Percentiles rank a stretch among this genome's conserved stretches.
These are phyloP conservation scores for Camellia oleifera DNA, from an alignment of 179 eudicot genomes.

Conservation along the genomic window DNA sequence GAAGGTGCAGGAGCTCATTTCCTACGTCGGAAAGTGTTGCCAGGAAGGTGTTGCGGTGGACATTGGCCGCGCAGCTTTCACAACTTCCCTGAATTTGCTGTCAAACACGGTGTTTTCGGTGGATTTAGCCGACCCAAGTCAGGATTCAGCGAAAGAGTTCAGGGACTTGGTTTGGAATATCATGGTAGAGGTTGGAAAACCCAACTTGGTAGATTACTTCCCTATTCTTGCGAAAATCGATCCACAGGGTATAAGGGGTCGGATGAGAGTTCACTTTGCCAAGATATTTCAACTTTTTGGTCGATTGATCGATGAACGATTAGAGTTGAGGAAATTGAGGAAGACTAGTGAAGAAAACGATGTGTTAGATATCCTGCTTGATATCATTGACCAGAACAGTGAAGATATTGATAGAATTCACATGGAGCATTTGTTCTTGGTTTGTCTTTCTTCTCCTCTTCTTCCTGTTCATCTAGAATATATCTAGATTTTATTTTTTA, in stretches of 20 bases:
- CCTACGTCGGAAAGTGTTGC: slow-evolving; percentile 11
- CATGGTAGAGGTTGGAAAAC: slow-evolving; percentile 1
- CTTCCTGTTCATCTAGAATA: too few species aligned
- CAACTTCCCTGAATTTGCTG: slow-evolving; percentile 13
- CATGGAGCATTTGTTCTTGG: slow-evolving; percentile 13
- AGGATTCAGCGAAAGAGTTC: slow-evolving; percentile 10
- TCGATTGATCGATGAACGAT: slow-evolving; percentile 6
- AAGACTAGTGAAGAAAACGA: not conserved
- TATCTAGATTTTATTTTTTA: too few species aligned
- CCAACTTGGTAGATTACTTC: slow-evolving; percentile 17
- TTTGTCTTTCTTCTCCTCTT: not conserved
- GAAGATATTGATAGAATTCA: slow-evolving; percentile 11
- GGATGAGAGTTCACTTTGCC: not conserved
- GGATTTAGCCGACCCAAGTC: slow-evolving; percentile 9
- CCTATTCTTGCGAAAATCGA: slow-evolving; percentile 5
- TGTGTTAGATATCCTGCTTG: slow-evolving; percentile 11
- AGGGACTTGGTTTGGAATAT: not conserved
- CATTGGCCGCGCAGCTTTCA: slow-evolving; percentile 7
- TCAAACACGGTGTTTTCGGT: slow-evolving; percentile 10
- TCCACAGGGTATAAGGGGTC: slow-evolving; percentile 6
- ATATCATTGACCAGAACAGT: slow-evolving; percentile 6
- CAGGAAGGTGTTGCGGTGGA: slow-evolving; percentile 14
- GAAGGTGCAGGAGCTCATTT: slow-evolving; percentile 8
- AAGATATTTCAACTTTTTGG: not conserved
- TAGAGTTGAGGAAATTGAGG: slow-evolving; percentile 4